phyloP scores from a whole-genome alignment of 495 filamentous ascomycete species.

The Penicillium simplicissimum region DNA sequence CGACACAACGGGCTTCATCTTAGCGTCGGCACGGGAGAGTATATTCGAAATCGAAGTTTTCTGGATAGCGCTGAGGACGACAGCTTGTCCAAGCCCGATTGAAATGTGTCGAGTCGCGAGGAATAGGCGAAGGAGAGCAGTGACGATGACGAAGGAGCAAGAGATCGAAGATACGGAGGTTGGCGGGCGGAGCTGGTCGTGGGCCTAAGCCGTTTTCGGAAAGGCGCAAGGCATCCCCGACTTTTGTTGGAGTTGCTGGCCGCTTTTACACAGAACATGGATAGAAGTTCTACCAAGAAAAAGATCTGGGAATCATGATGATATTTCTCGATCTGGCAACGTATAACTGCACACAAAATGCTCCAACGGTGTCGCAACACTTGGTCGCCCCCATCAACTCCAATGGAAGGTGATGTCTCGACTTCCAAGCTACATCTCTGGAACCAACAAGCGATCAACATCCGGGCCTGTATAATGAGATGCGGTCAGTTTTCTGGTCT shows the following conservation, averaged over 20 bases:
- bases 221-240: conserved; percentile 8
- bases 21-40: conserved; percentile 33
- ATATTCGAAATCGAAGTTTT: neutral
- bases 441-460: conserved; percentile 1
- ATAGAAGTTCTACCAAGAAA: neutral
- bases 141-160: conserved; percentile 8
- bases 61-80: neutral
- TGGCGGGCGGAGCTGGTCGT: conserved; percentile 34
- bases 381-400: neutral
- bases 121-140: conserved; percentile 15
- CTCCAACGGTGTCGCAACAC: neutral
- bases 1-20: conserved; percentile 89
- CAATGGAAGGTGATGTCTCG: neutral
- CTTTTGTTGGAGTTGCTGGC: neutral
- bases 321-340: neutral
- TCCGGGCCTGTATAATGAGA: neutral
- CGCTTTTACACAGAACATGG: neutral
- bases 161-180: conserved; percentile 29
- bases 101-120: neutral
- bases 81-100: neutral
- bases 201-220: conserved; percentile 40
- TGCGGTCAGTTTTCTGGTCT: neutral
- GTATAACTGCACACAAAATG: neutral
- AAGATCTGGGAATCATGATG: neutral
- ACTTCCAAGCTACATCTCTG: neutral